phyloP scores from a whole-genome alignment of 2,329 filamentous ascomycete genomes.

The Hirsutella rhossiliensis region DNA sequence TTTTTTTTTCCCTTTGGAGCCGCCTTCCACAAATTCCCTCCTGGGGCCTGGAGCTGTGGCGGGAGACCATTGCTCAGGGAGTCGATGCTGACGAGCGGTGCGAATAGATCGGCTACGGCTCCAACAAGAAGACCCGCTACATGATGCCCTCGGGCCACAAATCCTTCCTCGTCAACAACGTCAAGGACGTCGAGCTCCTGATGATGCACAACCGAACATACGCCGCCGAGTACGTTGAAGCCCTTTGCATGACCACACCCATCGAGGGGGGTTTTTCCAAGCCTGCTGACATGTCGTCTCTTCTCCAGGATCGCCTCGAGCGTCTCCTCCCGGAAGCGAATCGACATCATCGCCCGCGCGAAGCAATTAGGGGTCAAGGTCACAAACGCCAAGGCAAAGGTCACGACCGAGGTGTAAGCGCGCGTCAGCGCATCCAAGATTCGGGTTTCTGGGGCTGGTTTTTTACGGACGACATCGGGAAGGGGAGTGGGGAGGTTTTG shows the following conservation, averaged over 20 bases:
- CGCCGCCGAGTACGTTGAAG: conserved; percentile 79
- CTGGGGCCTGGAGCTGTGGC: not conserved
- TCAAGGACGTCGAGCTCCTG: conserved; percentile 89
- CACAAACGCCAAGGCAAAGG: conserved; percentile 97
- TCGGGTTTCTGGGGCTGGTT: too few relatives aligned
- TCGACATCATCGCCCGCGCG: conserved; percentile 93
- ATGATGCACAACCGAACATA: conserved; percentile 99
- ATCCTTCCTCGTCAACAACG: conserved; percentile 98
- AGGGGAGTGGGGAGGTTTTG: not conserved
- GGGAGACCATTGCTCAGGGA: not conserved
- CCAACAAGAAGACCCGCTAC: conserved; percentile 99
- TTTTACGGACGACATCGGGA: conserved; percentile 5
- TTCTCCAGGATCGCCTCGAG: conserved; percentile 77
- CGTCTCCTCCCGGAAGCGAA: conserved; percentile 96
- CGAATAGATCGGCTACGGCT: conserved; percentile 86
- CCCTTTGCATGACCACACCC: not conserved
- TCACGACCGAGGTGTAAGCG: conserved; percentile 79
- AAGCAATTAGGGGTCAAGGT: conserved; percentile 99
- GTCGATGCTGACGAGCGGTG: conserved; percentile 2
- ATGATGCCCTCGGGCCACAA: conserved; percentile 99
- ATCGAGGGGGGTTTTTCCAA: too few relatives aligned
- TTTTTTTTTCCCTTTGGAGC: conserved; percentile 12
- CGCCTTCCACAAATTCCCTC: not conserved
- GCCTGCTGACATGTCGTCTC: not conserved
- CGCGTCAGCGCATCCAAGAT: too few relatives aligned